These are phyloP conservation scores for Pinus taeda DNA, from an alignment of 75 land plant genomes.

Conservation along the genomic window DNA sequence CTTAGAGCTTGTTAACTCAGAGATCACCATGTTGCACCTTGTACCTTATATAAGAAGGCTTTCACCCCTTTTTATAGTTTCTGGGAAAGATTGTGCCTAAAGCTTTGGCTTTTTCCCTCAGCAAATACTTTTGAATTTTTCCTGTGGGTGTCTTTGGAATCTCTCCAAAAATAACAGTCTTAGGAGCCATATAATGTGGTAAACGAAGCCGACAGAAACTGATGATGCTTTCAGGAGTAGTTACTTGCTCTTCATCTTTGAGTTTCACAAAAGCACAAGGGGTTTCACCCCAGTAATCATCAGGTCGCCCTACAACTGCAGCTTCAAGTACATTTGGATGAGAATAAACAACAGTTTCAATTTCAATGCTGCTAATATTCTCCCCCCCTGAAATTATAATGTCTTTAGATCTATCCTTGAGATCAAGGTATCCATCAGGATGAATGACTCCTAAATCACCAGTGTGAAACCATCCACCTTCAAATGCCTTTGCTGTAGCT, in stretches of 20 bases:
- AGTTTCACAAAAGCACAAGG: constrained; percentile 73
- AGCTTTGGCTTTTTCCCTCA: constrained; percentile 37
- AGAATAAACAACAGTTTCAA: constrained; percentile 59
- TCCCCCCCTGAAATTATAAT: constrained; percentile 87
- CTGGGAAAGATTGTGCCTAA: constrained; percentile 27
- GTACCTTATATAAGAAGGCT: too few relatives aligned
- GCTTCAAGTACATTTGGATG: constrained; percentile 71
- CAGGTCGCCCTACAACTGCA: constrained; percentile 65
- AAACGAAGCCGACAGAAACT: constrained; percentile 30
- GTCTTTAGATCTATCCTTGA: constrained; percentile 74
- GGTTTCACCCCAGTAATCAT: constrained; percentile 77
- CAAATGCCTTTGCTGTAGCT: constrained; percentile 61
- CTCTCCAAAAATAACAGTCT: constrained; percentile 45
- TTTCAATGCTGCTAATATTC: constrained; percentile 73
- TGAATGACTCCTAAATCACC: constrained; percentile 83
- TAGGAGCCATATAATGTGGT: constrained; percentile 53
- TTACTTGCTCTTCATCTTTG: constrained; percentile 18
- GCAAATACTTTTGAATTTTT: constrained; percentile 45
- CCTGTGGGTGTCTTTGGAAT: constrained; percentile 56
- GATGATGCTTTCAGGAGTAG: constrained; percentile 30
- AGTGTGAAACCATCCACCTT: constrained; percentile 71
- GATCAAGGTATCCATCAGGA: constrained; percentile 62
- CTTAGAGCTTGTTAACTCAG: too few relatives aligned
- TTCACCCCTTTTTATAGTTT: not conserved
- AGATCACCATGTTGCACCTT: too few relatives aligned